Base-by-base conservation (phyloP, 768 basidiomycete genomes). In the Clitopilus passeckerianus region DNA sequence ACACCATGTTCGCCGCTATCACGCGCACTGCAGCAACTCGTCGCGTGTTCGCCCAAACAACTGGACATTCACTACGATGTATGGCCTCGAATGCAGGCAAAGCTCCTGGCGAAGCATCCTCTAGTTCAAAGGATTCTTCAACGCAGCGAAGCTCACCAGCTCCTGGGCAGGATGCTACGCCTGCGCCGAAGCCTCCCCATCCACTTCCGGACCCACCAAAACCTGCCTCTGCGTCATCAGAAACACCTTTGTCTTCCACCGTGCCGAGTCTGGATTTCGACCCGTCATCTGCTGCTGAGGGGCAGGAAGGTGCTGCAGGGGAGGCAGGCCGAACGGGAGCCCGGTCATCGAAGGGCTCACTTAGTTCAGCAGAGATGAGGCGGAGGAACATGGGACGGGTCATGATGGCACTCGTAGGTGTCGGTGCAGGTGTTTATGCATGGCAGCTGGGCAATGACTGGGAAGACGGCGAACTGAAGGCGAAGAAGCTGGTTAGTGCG, bases 371-470 rank as follows among this genome's bases (percentile, higher is more conserved):
- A 61, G 96, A 97, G 72, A 79, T 82, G 64, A 80, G 80, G 66
- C 80, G 92, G 60, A 75, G 82, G 62, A 73, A 79, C 61, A 71
- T 86, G 65, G 79, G 83, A 5, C 75, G 89, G 34, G 65, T 86
- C 1, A 78, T 83, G 18, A 67, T 90, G 46, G 83, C 71, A 0
- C 46, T 86, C 34, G 68, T 91, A 6, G 74, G 78, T 4, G 67
- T 86, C 10, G 91, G 82, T 3, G 71, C 89, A 4, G 80, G 82
- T 2, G 80, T 74, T 14, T 82, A 83, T 43, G 77, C 79, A 1
- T 77, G 85, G 53, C 87, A 87, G 60, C 78, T 92, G 67, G 93
- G 93, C 0, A 78, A 88, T 52, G 88, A 90, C 46, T 95, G 91
- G 90, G 85, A 86, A 15, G 80, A 77, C 58, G 85, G 85, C 2